phyloP scores from a whole-genome alignment of 1,284 basidiomycete species.

The Thelephora terrestris region DNA sequence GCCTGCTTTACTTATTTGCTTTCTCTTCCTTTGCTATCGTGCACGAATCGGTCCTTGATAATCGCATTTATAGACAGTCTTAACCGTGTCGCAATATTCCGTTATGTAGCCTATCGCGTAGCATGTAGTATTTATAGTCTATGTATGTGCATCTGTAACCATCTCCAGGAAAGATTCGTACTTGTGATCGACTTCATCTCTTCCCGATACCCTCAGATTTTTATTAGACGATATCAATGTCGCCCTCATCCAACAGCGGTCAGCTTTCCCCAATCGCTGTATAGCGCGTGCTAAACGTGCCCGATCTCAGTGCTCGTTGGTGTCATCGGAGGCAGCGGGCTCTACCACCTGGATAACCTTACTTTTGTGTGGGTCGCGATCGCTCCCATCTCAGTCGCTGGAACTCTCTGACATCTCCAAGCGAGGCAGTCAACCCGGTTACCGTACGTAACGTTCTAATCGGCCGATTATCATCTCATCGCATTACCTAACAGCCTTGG shows the following conservation, averaged over 20 bases:
- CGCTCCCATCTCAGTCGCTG: not conserved
- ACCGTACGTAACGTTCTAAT: slow-evolving; percentile 36
- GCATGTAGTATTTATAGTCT: too few species aligned
- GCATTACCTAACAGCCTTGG: slow-evolving; percentile 68
- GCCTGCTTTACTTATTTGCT: too few species aligned
- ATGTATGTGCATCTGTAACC: too few species aligned
- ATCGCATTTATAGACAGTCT: too few species aligned
- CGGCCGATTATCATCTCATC: slow-evolving; percentile 1
- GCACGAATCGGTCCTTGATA: too few species aligned
- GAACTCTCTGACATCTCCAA: slow-evolving; percentile 18
- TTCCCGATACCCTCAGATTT: too few species aligned
- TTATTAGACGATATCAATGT: too few species aligned
- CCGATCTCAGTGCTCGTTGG: slow-evolving; percentile 56
- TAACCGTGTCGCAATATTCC: too few species aligned
- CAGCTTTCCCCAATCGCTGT: not conserved
- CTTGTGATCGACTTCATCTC: too few species aligned
- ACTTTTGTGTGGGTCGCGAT: slow-evolving; percentile 59
- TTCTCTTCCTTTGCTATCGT: too few species aligned
- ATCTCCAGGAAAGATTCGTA: too few species aligned
- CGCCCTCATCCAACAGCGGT: slow-evolving; percentile 6
- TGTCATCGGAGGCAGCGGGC: slow-evolving; percentile 77
- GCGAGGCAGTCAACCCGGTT: slow-evolving; percentile 60
- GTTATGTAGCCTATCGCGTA: too few species aligned
- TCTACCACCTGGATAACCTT: slow-evolving; percentile 87
- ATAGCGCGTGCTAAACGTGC: not conserved